Evolutionary conservation across 2,329 filamentous ascomycete genomes (phyloP).

Genomic region (Claviceps sp.): DNA sequence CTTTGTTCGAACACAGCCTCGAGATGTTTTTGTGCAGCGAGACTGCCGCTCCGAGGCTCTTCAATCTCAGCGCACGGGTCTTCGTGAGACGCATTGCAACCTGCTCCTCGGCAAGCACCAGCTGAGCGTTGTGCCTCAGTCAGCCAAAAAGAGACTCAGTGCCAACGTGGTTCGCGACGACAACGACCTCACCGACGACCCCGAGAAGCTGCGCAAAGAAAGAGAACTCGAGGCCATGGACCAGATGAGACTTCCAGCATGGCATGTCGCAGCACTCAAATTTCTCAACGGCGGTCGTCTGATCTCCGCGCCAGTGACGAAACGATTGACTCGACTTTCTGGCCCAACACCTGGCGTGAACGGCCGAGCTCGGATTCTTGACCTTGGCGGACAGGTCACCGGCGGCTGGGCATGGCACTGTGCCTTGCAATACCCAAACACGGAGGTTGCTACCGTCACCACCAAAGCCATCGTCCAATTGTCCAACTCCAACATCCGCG

Average conservation of each 20-base stretch:
- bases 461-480: slow-evolving; percentile 58
- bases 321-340: slow-evolving; percentile 44
- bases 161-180: slow-evolving; percentile 63
- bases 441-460: slow-evolving; percentile 78
- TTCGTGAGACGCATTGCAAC: slow-evolving; percentile 59
- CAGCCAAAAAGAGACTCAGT: slow-evolving; percentile 56
- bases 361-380: slow-evolving; percentile 57
- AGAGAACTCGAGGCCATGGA: slow-evolving; percentile 69
- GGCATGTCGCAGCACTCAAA: slow-evolving; percentile 49
- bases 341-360: slow-evolving; percentile 30
- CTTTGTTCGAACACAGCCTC: slow-evolving; percentile 47
- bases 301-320: slow-evolving; percentile 49
- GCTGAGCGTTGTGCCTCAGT: slow-evolving; percentile 55
- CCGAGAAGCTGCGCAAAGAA: slow-evolving; percentile 51
- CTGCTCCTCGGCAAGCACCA: slow-evolving; percentile 79
- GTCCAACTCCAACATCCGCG: slow-evolving; percentile 62
- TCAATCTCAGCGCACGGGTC: slow-evolving; percentile 67
- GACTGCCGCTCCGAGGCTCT: slow-evolving; percentile 78
- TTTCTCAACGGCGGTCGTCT: slow-evolving; percentile 51
- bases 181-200: slow-evolving; percentile 48
- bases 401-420: slow-evolving; percentile 97
- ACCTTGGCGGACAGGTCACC: slow-evolving; percentile 71
- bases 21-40: slow-evolving; percentile 75
- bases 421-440: slow-evolving; percentile 70
- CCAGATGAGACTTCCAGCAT: slow-evolving; percentile 50